Conservation (phyloP, 345 rosid genomes). For the Jatropha curcas region DNA sequence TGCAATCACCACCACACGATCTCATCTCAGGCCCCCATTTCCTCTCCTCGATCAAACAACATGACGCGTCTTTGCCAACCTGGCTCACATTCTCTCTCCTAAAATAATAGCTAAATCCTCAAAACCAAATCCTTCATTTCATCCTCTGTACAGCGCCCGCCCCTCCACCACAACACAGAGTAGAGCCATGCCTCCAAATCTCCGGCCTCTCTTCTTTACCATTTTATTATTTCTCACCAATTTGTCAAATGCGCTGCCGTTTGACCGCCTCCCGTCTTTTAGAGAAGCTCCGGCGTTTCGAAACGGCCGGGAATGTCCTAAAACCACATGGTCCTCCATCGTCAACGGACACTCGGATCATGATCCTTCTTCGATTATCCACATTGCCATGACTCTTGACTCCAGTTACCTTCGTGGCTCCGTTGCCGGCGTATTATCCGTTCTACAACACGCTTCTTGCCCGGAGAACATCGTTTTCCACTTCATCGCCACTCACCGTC, state of each 20-base stretch:
- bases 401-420: conserved; percentile 86
- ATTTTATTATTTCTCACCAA: neutral
- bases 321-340: conserved; percentile 25
- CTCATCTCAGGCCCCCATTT: neutral
- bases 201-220: neutral
- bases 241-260: neutral
- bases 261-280: conserved; percentile 41
- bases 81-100: conserved; percentile 28
- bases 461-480: conserved; percentile 89
- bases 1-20: conserved; percentile 21
- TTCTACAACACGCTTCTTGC: conserved; percentile 79
- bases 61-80: conserved; percentile 46
- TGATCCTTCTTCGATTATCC: conserved; percentile 49
- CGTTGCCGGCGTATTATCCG: conserved; percentile 78
- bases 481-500: conserved; percentile 57
- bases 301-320: conserved; percentile 60
- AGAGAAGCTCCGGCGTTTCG: conserved; percentile 77
- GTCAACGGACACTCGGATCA: neutral
- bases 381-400: conserved; percentile 88
- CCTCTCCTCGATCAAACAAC: neutral
- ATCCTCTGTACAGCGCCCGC: neutral
- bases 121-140: neutral
- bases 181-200: conserved; percentile 4
- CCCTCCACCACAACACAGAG: neutral
- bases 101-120: conserved; percentile 1